Evolutionary conservation across 805 yeast genomes (phyloP).

Genomic region (Sugiyamaella smithiae): DNA sequence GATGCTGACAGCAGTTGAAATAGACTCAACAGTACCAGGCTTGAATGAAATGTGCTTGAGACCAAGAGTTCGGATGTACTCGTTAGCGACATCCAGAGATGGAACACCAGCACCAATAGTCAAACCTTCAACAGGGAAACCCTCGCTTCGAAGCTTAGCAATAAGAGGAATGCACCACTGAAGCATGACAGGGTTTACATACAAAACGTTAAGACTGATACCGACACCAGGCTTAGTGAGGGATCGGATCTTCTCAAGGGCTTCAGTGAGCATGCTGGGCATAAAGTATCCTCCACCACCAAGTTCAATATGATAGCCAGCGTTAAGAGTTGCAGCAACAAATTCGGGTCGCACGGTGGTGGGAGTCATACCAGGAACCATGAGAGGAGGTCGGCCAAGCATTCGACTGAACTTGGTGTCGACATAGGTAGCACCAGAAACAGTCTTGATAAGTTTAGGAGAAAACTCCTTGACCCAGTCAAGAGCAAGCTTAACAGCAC

Average conservation of each 20-base stretch:
- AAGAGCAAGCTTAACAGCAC: slow-evolving; percentile 72
- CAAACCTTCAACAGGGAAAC: slow-evolving; percentile 93
- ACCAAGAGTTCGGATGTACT: slow-evolving; percentile 89
- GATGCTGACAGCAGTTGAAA: slow-evolving; percentile 78
- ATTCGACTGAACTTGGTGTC: slow-evolving; percentile 92
- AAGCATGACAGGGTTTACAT: slow-evolving; percentile 95
- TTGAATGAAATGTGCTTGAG: slow-evolving; percentile 92
- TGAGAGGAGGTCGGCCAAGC: slow-evolving; percentile 90
- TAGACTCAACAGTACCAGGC: slow-evolving; percentile 96
- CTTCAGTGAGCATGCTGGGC: slow-evolving; percentile 65
- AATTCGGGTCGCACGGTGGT: slow-evolving; percentile 93
- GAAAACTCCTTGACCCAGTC: slow-evolving; percentile 88
- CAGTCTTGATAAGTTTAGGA: slow-evolving; percentile 79
- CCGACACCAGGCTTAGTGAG: slow-evolving; percentile 82
- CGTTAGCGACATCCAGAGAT: slow-evolving; percentile 93
- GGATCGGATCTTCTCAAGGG: slow-evolving; percentile 69
- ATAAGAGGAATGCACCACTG: slow-evolving; percentile 99
- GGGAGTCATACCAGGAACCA: slow-evolving; percentile 99
- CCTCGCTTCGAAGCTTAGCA: slow-evolving; percentile 80
- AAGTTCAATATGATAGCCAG: slow-evolving; percentile 96
- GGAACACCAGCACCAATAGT: slow-evolving; percentile 99
- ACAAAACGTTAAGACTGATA: slow-evolving; percentile 86
- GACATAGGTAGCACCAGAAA: slow-evolving; percentile 65
- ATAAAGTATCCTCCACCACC: slow-evolving; percentile 99
- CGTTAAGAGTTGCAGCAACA: slow-evolving; percentile 88